phyloP scores from a whole-genome alignment of 345 rosid species.

The Geranium rotundifolium region DNA sequence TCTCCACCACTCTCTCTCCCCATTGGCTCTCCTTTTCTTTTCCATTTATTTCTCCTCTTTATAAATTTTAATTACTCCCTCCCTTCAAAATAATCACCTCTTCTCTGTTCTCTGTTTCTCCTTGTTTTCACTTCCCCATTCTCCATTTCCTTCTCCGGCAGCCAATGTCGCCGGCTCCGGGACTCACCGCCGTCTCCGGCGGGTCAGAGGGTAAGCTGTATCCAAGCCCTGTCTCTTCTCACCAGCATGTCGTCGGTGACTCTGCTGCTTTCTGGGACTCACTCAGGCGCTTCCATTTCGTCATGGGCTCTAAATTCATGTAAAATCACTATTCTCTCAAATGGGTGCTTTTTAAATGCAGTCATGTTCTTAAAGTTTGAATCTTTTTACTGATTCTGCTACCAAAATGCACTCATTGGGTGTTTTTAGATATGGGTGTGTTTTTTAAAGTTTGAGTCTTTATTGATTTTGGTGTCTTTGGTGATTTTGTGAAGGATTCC shows the following conservation, averaged over 20 bases:
- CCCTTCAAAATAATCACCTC: slow-evolving; percentile 28
- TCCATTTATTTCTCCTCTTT: slow-evolving; percentile 16
- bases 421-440: too few relatives aligned
- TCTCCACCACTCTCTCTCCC: slow-evolving; percentile 19
- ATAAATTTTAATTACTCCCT: slow-evolving; percentile 38
- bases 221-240: slow-evolving; percentile 55
- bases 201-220: slow-evolving; percentile 31
- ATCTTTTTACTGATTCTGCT: too few relatives aligned
- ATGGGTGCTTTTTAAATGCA: not conserved
- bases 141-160: slow-evolving; percentile 4
- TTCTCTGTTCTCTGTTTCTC: too few relatives aligned
- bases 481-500: slow-evolving; percentile 53
- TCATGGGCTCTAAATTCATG: slow-evolving; percentile 77
- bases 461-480: not conserved
- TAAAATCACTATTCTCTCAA: slow-evolving; percentile 13
- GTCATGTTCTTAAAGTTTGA: not conserved
- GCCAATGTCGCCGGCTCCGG: slow-evolving; percentile 1
- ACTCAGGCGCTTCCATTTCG: slow-evolving; percentile 72
- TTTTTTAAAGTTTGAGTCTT: too few relatives aligned
- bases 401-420: too few relatives aligned
- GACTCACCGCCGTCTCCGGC: slow-evolving; percentile 29
- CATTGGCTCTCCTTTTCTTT: slow-evolving; percentile 20
- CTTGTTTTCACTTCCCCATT: too few relatives aligned
- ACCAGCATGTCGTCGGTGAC: slow-evolving; percentile 41
- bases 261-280: slow-evolving; percentile 68